phyloP scores from a whole-genome alignment of 106 monocot genomes.

The Apostasia ramifera region DNA sequence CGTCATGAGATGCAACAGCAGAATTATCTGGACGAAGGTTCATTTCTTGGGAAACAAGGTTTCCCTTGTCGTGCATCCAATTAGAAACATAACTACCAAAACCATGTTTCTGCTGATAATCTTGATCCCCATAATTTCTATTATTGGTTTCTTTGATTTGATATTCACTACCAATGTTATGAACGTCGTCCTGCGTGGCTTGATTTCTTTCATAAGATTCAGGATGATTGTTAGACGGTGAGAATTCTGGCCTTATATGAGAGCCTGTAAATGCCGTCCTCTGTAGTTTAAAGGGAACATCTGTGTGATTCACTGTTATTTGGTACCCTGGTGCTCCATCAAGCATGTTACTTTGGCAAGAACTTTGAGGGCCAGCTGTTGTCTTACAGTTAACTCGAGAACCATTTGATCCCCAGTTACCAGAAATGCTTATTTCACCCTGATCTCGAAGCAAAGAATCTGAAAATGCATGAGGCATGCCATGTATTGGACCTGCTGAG shows the following conservation, averaged over 20 bases:
- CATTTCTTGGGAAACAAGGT: constrained; percentile 12
- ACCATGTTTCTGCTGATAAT: constrained; percentile 14
- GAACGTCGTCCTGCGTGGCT: neutral
- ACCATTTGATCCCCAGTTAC: constrained; percentile 3
- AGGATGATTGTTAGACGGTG: constrained; percentile 13
- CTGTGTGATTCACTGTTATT: constrained; percentile 12
- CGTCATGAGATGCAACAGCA: constrained; percentile 1
- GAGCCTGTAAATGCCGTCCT: constrained; percentile 3
- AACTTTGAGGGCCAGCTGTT: constrained; percentile 23
- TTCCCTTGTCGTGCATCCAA: constrained; percentile 13
- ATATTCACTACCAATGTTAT: constrained; percentile 9
- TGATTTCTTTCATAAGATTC: constrained; percentile 25
- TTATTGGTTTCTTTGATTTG: neutral
- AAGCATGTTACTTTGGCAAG: constrained; percentile 13
- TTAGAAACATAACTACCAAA: constrained; percentile 18
- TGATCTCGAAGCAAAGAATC: constrained; percentile 50
- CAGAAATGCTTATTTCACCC: constrained; percentile 5
- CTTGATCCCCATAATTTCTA: constrained; percentile 8
- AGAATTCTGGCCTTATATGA: constrained; percentile 11
- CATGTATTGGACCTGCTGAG: constrained; percentile 20
- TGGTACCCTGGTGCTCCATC: constrained; percentile 4
- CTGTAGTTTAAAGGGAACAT: constrained; percentile 11
- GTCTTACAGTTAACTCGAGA: constrained; percentile 15
- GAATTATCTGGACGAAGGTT: constrained; percentile 15
- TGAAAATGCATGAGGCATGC: constrained; percentile 61